phyloP scores from a whole-genome alignment of 2,329 filamentous ascomycete species.

The Aspergillus udagawae region DNA sequence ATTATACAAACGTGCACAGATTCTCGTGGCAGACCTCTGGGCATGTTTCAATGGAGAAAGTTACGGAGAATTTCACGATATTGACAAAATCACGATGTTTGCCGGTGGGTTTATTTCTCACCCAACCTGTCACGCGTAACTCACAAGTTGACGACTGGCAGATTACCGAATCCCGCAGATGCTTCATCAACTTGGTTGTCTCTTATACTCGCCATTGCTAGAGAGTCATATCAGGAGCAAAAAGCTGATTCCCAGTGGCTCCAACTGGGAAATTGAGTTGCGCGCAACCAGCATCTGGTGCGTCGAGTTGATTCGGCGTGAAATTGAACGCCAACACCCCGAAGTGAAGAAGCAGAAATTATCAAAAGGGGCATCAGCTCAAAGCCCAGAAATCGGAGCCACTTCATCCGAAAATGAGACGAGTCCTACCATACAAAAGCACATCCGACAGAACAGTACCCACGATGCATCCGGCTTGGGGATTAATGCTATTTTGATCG shows the following conservation, averaged over 20 bases:
- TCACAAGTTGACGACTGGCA: conserved; percentile 18
- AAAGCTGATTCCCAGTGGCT: conserved; percentile 65
- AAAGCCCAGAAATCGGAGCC: not conserved
- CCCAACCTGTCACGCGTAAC: not conserved
- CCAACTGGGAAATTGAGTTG: conserved; percentile 79
- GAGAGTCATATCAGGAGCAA: conserved; percentile 64
- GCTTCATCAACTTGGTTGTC: conserved; percentile 73
- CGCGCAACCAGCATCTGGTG: conserved; percentile 95
- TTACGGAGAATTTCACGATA: conserved; percentile 80
- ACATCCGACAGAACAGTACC: conserved; percentile 13
- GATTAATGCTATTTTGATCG: conserved; percentile 86
- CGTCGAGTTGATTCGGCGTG: conserved; percentile 78
- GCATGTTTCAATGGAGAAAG: conserved; percentile 82
- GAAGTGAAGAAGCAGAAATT: conserved; percentile 47
- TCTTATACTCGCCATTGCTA: conserved; percentile 79
- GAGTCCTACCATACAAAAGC: conserved; percentile 13
- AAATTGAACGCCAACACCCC: conserved; percentile 72
- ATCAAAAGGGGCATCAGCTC: not conserved
- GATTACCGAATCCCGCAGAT: conserved; percentile 97
- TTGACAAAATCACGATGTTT: conserved; percentile 97
- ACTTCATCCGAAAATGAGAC: conserved; percentile 8
- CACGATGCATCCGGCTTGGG: conserved; percentile 21
- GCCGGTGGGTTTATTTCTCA: conserved; percentile 50
- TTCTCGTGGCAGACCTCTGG: conserved; percentile 94
- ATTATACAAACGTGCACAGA: conserved; percentile 91